phyloP scores from a whole-genome alignment of 2,329 filamentous ascomycete species.

The Beauveria sp. region DNA sequence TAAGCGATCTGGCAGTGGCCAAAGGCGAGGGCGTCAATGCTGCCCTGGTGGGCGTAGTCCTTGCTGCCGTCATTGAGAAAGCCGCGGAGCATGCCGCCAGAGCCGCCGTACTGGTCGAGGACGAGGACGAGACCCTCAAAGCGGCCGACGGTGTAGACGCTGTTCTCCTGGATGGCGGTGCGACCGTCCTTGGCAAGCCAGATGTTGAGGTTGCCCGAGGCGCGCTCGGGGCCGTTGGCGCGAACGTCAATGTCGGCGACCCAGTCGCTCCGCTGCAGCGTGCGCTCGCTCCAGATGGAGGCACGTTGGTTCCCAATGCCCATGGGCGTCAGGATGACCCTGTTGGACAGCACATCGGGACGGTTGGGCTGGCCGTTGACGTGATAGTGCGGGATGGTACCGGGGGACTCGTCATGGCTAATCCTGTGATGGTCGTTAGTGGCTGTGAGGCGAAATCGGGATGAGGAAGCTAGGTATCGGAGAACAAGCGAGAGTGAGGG shows the following conservation, averaged over 20 bases:
- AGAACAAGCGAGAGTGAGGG: background rate
- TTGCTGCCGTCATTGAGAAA: slow-evolving; percentile 88
- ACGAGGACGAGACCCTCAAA: slow-evolving; percentile 91
- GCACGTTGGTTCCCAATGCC: slow-evolving; percentile 79
- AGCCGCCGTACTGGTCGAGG: slow-evolving; percentile 73
- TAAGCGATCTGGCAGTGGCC: slow-evolving; percentile 88
- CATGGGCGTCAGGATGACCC: slow-evolving; percentile 83
- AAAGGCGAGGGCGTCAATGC: slow-evolving; percentile 80
- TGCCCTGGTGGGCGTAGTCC: slow-evolving; percentile 69
- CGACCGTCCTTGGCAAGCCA: slow-evolving; percentile 75
- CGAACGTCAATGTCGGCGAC: slow-evolving; percentile 80
- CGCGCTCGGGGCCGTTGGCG: slow-evolving; percentile 75
- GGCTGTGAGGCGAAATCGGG: background rate
- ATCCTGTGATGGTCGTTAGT: slow-evolving; percentile 39
- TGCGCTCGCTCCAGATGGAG: slow-evolving; percentile 67
- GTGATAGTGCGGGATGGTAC: slow-evolving; percentile 45
- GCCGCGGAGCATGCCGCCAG: slow-evolving; percentile 73
- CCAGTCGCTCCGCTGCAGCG: slow-evolving; percentile 63
- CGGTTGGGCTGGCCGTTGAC: slow-evolving; percentile 45
- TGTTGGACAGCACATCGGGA: slow-evolving; percentile 73
- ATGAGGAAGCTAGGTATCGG: background rate
- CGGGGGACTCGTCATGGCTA: slow-evolving; percentile 47
- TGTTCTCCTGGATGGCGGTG: slow-evolving; percentile 58
- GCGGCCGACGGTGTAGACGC: slow-evolving; percentile 73
- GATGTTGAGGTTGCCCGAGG: slow-evolving; percentile 82